phyloP scores from a whole-genome alignment of 768 basidiomycete species.

The Mycena vulgaris region DNA sequence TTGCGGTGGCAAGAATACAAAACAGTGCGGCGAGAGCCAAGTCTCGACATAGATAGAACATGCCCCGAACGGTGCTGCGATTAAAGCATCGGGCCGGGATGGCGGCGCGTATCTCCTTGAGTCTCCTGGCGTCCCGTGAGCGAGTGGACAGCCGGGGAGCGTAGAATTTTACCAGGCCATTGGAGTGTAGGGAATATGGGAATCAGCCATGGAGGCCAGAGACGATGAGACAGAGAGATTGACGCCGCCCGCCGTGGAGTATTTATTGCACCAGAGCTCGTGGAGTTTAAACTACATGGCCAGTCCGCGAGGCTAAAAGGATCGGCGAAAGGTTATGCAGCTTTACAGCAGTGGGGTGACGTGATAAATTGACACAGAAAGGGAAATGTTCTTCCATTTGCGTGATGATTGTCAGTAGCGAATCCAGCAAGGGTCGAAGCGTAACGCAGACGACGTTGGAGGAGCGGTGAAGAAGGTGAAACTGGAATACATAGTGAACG shows the following conservation, averaged over 20 bases:
- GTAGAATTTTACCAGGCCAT: constrained; percentile 22
- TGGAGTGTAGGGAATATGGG: neutral
- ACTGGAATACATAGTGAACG: neutral
- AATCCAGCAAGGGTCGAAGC: neutral
- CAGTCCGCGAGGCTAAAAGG: constrained; percentile 22
- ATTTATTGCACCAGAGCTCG: constrained; percentile 7
- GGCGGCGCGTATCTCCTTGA: constrained; percentile 65
- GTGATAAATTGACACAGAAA: constrained; percentile 12
- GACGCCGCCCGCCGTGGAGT: too few relatives aligned
- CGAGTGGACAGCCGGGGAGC: neutral
- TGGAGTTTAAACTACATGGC: constrained; percentile 5
- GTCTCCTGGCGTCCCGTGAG: constrained; percentile 51
- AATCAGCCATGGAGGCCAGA: neutral
- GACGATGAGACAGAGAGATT: too few relatives aligned
- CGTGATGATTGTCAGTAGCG: neutral
- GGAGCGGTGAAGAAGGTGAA: neutral
- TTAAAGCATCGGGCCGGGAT: constrained; percentile 64
- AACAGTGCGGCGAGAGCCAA: constrained; percentile 58
- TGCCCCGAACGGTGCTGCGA: constrained; percentile 57
- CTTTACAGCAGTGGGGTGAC: constrained; percentile 17
- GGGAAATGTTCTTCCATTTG: constrained; percentile 9
- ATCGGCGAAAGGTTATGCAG: constrained; percentile 24
- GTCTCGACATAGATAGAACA: constrained; percentile 63
- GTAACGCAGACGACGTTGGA: neutral
- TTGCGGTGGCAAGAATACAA: constrained; percentile 60